Conservation (phyloP, 2,329 filamentous ascomycete species). For the Penicillium sp. region DNA sequence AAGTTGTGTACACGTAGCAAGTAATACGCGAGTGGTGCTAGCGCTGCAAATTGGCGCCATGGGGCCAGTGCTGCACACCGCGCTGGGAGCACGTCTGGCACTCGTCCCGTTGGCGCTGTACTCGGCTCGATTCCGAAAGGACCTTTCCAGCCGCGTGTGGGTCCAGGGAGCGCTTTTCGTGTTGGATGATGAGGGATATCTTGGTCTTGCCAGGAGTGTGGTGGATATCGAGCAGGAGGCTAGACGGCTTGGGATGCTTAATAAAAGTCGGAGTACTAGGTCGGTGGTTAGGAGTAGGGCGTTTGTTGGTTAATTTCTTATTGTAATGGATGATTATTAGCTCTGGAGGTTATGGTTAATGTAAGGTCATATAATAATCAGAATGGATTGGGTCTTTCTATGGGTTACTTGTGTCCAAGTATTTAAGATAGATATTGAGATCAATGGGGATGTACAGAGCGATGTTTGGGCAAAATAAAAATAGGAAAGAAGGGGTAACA, state of each 20-base stretch:
- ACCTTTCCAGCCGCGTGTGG: constrained; percentile 23
- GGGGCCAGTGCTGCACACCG: constrained; percentile 15
- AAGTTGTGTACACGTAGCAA: constrained; percentile 2
- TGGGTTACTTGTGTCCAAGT: constrained; percentile 12
- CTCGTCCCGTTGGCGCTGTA: constrained; percentile 16
- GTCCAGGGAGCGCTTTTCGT: constrained; percentile 24
- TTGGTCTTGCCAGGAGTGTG: constrained; percentile 15
- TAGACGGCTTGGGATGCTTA: constrained; percentile 6
- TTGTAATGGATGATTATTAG: not conserved
- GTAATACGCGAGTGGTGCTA: constrained; percentile 10
- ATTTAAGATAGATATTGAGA: not conserved
- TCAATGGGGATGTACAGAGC: constrained; percentile 12
- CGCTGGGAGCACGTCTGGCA: constrained; percentile 15
- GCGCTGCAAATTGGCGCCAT: constrained; percentile 23
- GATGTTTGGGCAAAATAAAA: not conserved
- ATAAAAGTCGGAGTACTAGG: constrained; percentile 3
- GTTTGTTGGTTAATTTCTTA: not conserved
- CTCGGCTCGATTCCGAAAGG: constrained; percentile 20
- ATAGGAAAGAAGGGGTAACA: not conserved
- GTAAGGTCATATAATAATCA: constrained; percentile 2
- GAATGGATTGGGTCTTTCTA: constrained; percentile 15
- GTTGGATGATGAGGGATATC: constrained; percentile 25
- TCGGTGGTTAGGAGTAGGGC: constrained; percentile 4
- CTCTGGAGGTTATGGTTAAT: not conserved
- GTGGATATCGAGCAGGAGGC: constrained; percentile 20